A percentile compares a stretch with the other conserved stretches of the same genome.
Evolutionary conservation across 2,329 filamentous ascomycete species (phyloP).

Genomic region (Aspergillus sp.): DNA sequence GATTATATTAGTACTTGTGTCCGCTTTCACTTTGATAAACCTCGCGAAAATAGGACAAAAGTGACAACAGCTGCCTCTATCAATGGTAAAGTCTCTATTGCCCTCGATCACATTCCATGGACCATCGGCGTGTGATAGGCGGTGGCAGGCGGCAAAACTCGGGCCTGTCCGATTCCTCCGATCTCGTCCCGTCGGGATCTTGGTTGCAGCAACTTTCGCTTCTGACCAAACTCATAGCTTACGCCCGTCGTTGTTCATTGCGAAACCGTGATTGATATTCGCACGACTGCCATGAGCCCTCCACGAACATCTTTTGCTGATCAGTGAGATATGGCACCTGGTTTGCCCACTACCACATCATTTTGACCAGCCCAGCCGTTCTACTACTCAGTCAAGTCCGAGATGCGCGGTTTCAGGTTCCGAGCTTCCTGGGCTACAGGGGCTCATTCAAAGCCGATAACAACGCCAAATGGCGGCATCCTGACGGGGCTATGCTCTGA

Average conservation of each 20-base stretch:
- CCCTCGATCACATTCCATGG: conserved; percentile 32
- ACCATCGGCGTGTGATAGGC: conserved; percentile 22
- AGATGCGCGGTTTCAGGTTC: conserved; percentile 45
- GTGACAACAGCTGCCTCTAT: neutral
- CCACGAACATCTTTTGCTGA: conserved; percentile 5
- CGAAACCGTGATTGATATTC: conserved; percentile 1
- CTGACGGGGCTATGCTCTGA: conserved; percentile 20
- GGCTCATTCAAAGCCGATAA: conserved; percentile 25
- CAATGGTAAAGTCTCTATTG: conserved; percentile 25
- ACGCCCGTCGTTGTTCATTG: conserved; percentile 1
- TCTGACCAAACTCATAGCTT: conserved; percentile 1
- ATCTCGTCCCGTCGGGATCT: conserved; percentile 15
- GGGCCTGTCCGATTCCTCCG: conserved; percentile 15
- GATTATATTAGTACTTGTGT: neutral
- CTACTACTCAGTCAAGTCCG: conserved; percentile 20
- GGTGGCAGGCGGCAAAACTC: conserved; percentile 28
- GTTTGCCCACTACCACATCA: conserved; percentile 24
- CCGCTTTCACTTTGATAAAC: neutral
- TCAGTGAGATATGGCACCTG: conserved; percentile 34
- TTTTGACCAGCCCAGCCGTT: conserved; percentile 24
- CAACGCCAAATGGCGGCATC: conserved; percentile 19
- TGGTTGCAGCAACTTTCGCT: conserved; percentile 11
- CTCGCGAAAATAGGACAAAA: neutral
- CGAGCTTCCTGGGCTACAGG: conserved; percentile 37
- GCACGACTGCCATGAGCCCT: conserved; percentile 20